Conservation (phyloP, 2,329 filamentous ascomycete genomes). For the Zelopaecilomyces penicillatus region DNA sequence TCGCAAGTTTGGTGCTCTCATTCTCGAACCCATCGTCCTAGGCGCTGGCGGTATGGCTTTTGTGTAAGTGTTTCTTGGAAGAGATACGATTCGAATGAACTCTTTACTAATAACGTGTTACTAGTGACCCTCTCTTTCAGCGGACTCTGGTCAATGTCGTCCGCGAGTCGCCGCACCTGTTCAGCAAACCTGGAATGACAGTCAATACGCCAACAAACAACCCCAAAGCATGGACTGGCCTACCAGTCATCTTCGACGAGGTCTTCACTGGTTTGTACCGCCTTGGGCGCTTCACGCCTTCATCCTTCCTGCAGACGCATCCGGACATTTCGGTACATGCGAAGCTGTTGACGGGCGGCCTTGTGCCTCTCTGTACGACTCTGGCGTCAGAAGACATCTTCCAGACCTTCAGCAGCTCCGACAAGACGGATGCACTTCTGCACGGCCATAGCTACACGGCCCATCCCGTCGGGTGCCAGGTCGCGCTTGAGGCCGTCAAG, state of each 20-base stretch:
- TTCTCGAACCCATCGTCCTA: slow-evolving; percentile 73
- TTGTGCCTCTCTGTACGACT: slow-evolving; percentile 70
- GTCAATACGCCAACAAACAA: slow-evolving; percentile 8
- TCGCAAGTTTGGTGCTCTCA: slow-evolving; percentile 64
- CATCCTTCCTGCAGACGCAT: slow-evolving; percentile 58
- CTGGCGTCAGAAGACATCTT: slow-evolving; percentile 68
- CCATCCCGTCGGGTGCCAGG: slow-evolving; percentile 71
- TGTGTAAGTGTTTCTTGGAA: slow-evolving; percentile 42
- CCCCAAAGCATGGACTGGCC: slow-evolving; percentile 53
- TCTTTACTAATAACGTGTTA: slow-evolving; percentile 7
- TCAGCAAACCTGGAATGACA: slow-evolving; percentile 25
- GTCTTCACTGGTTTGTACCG: slow-evolving; percentile 83
- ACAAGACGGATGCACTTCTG: slow-evolving; percentile 70
- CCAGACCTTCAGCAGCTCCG: slow-evolving; percentile 57
- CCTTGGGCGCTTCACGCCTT: slow-evolving; percentile 62
- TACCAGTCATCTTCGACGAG: slow-evolving; percentile 77
- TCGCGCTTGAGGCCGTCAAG: slow-evolving; percentile 59
- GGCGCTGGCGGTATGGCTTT: slow-evolving; percentile 81
- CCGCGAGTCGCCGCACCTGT: slow-evolving; percentile 49
- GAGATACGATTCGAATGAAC: background rate
- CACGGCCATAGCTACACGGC: slow-evolving; percentile 86
- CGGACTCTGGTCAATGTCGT: slow-evolving; percentile 59
- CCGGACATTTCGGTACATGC: slow-evolving; percentile 75
- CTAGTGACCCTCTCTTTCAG: slow-evolving; percentile 73
- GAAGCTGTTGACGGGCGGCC: slow-evolving; percentile 73